Evolutionary conservation across 2,329 filamentous ascomycete genomes (phyloP), one percentile per base, ranked within the genome.

Genomic region (Stagonosporopsis cucurbitacearum): DNA sequence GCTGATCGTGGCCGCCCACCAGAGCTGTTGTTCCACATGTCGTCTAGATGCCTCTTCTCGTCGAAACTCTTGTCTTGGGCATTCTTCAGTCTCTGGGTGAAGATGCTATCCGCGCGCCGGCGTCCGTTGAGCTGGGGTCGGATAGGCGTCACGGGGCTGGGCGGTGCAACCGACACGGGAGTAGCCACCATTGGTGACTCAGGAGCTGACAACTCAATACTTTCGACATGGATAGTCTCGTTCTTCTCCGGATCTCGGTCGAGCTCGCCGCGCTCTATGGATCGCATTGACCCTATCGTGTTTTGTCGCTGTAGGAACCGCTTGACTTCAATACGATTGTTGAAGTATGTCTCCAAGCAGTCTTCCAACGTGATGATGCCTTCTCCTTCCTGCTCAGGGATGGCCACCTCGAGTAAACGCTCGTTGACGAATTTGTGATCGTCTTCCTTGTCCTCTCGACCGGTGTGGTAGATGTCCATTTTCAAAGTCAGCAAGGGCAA

Each of bases 381-480:
- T 22, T 87, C 88, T 41, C 90, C 86, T 11, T 77, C 69, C 6
- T 87, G 83, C 45, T 91, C 88, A 0, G 92, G 91, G n/a, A 99
- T 90, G 0, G 92, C 93, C 36, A 99, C 86, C 68, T 98, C 95
- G 6, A 99, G 81, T 20, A 97, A 78, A 49, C 95, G 84, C 77
- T 99, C 95, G 64, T 96, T 94, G 49, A 97, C 87, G 54, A 96
- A 91, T 72, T 96, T 96, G 79, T 98, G 94, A 68, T 99, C 95
- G 63, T 96, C 92, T 36, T 86, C 86, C 45, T 89, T 88, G 59
- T 89, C 86, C 67, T 91, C 89, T 69, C 91, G 92, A 13, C 94
- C 95, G 22, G 92, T 90, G 69, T 97, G 95, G 65, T 94, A 97
- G 13, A 98, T 87, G 71, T 98, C 93, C 80, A 97, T 94, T 72